Evolutionary conservation across 192 early-diverging fungal genomes (phyloP), one percentile per base, ranked within the genome.

Genomic region (Entomortierella chlamydospora): DNA sequence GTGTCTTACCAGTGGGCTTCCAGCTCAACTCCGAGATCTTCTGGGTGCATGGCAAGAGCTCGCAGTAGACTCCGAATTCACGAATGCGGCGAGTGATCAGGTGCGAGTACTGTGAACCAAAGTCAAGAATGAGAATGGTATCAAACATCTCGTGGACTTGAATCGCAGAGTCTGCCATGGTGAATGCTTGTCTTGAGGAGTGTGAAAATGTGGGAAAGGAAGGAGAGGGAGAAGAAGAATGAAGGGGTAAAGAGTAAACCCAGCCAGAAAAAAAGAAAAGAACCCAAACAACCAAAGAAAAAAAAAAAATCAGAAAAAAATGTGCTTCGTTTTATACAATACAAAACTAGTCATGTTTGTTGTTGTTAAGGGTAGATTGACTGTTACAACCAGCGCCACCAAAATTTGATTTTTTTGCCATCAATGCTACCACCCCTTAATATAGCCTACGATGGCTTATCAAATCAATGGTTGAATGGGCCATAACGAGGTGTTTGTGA

Each of bases 91-190:
- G 90, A 47, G 97, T 95, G 84, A 99, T 97, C 76, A 99, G 90
- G 81, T 99, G 97, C 17, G 97, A 97, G 87, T 97, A 98, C 86
- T 99, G 98, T 34, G 95, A 97, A 70, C 98, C 98, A 90, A 98
- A 98, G 87, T 99, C 98, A 67, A 99, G 88, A 85, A 99, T 99
- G 68, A 99, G 91, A 85, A 99, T 91, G 67, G 96, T 97, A 81
- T 99, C 96, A 78, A 95, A 96, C 74, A 93, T 84, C 68, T 91
- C 88, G 81, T 93, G 88, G 70, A 96, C 92, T 69, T 93, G 86
- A 53, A 65, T 56, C 7, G 67, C 57, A 22, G 74, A 57, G 20
- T 69, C 74, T 49, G 74, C 74, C 74, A 79, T 79, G 29, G 67
- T 61, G 61, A 23, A 60, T 31, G 15, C 37, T 61, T 58, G 50